Percentiles rank a stretch among this genome's conserved stretches.
These are phyloP conservation scores for Pythium angustatum DNA, from an alignment of 352 stramenopile genomes.

Conservation along the genomic window DNA sequence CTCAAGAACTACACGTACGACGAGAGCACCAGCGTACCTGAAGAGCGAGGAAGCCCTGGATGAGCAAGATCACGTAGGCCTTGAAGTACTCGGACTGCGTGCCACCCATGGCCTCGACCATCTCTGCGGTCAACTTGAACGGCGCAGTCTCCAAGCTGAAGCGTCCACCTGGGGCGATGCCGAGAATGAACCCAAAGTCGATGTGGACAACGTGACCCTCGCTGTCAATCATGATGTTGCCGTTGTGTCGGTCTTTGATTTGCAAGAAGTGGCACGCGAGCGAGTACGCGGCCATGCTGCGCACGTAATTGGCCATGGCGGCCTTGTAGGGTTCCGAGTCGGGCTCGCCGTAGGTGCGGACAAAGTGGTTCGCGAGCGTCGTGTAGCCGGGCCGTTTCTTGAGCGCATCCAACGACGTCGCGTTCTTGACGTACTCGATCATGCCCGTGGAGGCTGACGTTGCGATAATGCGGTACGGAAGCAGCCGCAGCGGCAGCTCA, in stretches of 20 bases:
- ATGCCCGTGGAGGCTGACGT: conserved; percentile 94
- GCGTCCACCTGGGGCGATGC: conserved; percentile 92
- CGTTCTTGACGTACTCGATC: conserved; percentile 97
- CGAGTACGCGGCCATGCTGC: conserved; percentile 97
- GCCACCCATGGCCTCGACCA: conserved; percentile 97
- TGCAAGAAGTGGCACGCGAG: conserved; percentile 97
- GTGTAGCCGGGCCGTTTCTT: conserved; percentile 91
- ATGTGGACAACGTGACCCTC: conserved; percentile 98
- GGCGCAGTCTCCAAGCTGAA: conserved; percentile 97
- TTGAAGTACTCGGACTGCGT: conserved; percentile 92
- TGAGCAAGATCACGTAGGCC: conserved; percentile 97
- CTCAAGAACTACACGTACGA: background rate
- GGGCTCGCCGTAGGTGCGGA: conserved; percentile 90
- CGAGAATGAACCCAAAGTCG: conserved; percentile 99
- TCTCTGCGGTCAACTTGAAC: conserved; percentile 98
- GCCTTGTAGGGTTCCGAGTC: conserved; percentile 87
- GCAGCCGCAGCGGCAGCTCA: conserved; percentile 93
- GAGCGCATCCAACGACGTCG: conserved; percentile 95
- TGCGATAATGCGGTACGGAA: conserved; percentile 96
- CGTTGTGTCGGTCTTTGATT: conserved; percentile 99
- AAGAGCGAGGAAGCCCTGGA: conserved; percentile 96
- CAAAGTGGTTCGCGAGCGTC: conserved; percentile 90
- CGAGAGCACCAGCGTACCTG: conserved; percentile 57
- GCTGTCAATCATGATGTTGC: conserved; percentile 99
- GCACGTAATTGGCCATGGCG: conserved; percentile 97